phyloP scores from a whole-genome alignment of 176 grass and related monocot species.

The Saccharum officinarum region DNA sequence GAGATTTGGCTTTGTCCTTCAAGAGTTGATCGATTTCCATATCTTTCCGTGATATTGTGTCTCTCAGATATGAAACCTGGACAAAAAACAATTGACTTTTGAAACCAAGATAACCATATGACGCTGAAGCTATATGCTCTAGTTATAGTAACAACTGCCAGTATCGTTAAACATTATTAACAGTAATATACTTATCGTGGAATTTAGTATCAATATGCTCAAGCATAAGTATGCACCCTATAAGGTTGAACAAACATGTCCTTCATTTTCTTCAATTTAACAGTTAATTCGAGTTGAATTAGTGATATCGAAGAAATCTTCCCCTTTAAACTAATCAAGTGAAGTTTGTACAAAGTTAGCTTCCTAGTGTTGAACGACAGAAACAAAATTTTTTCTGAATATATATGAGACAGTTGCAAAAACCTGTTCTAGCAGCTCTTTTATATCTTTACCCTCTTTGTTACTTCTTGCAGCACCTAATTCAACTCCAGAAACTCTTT shows the following conservation, averaged over 20 bases:
- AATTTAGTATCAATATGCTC: background rate
- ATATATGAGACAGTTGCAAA: slow-evolving; percentile 1
- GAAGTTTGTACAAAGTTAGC: background rate
- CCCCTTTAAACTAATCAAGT: background rate
- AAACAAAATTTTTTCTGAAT: background rate
- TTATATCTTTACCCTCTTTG: slow-evolving; percentile 97
- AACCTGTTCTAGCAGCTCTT: slow-evolving; percentile 96
- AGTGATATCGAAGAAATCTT: background rate
- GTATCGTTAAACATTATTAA: background rate
- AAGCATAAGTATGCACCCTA: background rate
- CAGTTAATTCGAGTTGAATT: background rate
- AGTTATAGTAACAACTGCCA: background rate
- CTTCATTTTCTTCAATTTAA: slow-evolving; percentile 3
- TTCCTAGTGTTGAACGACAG: background rate
- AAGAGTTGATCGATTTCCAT: slow-evolving; percentile 78
- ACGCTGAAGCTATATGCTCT: background rate
- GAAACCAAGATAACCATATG: slow-evolving; percentile 13
- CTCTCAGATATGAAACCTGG: slow-evolving; percentile 94
- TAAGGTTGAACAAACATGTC: slow-evolving; percentile 3
- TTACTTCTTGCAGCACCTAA: slow-evolving; percentile 93
- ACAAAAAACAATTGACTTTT: slow-evolving; percentile 10
- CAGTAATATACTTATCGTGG: background rate
- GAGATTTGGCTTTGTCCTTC: slow-evolving; percentile 59
- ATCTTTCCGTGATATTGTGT: slow-evolving; percentile 78
- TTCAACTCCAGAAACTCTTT: slow-evolving; percentile 97